phyloP scores from a whole-genome alignment of 2,329 filamentous ascomycete genomes.

The Fusarium ramigenum region DNA sequence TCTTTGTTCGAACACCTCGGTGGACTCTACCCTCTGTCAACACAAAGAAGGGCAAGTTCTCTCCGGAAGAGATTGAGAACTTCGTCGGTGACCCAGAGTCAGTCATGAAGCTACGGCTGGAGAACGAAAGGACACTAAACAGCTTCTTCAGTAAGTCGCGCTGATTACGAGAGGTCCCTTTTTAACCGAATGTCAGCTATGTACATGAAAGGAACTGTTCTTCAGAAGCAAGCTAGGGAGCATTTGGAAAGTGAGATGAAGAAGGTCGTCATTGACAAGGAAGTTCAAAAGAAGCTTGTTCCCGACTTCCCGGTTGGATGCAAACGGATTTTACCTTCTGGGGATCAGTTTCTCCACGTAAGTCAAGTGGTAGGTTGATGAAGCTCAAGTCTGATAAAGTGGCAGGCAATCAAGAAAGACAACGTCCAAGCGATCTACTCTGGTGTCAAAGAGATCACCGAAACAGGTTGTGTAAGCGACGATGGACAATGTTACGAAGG shows the following conservation, averaged over 20 bases:
- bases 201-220: slow-evolving; percentile 13
- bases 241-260: slow-evolving; percentile 10
- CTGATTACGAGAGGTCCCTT: rapidly evolving
- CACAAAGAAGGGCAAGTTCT: not conserved
- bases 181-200: not conserved
- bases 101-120: not conserved
- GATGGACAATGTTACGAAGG: not conserved
- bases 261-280: not conserved
- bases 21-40: slow-evolving; percentile 20
- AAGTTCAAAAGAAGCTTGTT: not conserved
- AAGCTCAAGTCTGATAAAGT: not conserved
- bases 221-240: slow-evolving; percentile 3
- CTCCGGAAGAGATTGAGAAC: not conserved
- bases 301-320: slow-evolving; percentile 12
- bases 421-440: slow-evolving; percentile 1
- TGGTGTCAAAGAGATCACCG: not conserved
- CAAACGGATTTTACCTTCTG: slow-evolving; percentile 11
- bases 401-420: not conserved
- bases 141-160: slow-evolving; percentile 11
- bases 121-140: slow-evolving; percentile 7
- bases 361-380: rapidly evolving
- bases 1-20: slow-evolving; percentile 11
- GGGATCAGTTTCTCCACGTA: slow-evolving; percentile 11
- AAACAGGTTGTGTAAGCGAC: slow-evolving; percentile 9
- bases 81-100: not conserved